Percentiles rank a stretch among this genome's conserved stretches.
Evolutionary conservation across 371 early-diverging fungal species (phyloP).

Genomic region (Mortierella polycephala): DNA sequence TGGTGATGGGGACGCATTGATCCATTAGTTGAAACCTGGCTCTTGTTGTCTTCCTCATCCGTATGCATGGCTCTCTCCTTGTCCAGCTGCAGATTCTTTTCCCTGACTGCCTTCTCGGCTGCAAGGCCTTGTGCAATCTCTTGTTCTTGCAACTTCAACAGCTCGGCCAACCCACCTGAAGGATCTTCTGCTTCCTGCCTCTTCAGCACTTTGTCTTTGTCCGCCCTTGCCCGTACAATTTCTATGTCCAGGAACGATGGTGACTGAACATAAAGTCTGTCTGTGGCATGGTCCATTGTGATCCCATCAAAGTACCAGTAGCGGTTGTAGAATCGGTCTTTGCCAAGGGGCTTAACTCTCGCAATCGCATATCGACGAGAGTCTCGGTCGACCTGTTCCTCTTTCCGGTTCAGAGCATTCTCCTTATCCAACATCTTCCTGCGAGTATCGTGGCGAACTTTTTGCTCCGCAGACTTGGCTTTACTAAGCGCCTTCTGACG

Average conservation of each 20-base stretch:
- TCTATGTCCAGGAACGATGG: conserved; percentile 64
- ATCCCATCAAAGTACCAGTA: conserved; percentile 91
- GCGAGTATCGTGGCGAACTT: conserved; percentile 57
- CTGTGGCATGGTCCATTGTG: conserved; percentile 66
- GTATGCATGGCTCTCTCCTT: conserved; percentile 31
- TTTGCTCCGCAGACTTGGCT: conserved; percentile 59
- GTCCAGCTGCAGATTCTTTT: conserved; percentile 29
- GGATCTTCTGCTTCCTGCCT: conserved; percentile 31
- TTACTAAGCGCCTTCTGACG: conserved; percentile 64
- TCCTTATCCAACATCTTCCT: conserved; percentile 65
- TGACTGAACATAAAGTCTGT: conserved; percentile 72
- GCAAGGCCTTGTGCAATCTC: conserved; percentile 34
- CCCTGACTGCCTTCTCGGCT: conserved; percentile 26
- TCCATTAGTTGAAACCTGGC: conserved; percentile 14
- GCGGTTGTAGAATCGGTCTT: conserved; percentile 83
- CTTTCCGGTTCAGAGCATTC: conserved; percentile 56
- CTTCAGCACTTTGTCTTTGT: conserved; percentile 33
- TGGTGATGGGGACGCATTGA: neutral
- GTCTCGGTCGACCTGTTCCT: conserved; percentile 74
- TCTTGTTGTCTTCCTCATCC: conserved; percentile 27
- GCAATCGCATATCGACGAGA: conserved; percentile 69
- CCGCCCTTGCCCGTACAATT: conserved; percentile 54
- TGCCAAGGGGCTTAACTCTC: conserved; percentile 81
- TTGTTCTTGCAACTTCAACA: conserved; percentile 25
- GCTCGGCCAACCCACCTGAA: conserved; percentile 25